Evolutionary conservation across 805 yeast species (phyloP), one percentile per base, ranked within the genome.

Genomic region (Candida sanyiensis): DNA sequence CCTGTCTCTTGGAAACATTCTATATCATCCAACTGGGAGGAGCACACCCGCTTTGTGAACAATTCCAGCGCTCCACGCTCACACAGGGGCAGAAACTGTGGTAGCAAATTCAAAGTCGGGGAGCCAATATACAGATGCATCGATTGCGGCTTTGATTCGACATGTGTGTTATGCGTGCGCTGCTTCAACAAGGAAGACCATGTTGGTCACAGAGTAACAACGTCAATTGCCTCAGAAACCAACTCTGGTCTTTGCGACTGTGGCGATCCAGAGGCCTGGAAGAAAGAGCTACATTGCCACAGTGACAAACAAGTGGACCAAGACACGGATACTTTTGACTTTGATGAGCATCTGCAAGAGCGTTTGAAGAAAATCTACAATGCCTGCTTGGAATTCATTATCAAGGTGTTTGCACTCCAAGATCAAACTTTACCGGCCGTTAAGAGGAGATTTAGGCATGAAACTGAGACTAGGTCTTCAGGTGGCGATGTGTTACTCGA

Each of bases 231-330:
- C 12, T 27, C 43, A 1, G 46, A 39, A 1, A 6, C 28, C 3
- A 53, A 51, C 34, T 38, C 5, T 39, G 85, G 89, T 17, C 41
- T 56, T 17, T 56, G 59, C 28, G 96, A 86, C 51, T 86, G 96
- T 57, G 95, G 96, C 7, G 95, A 87, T 52, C 78, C 83, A 0
- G 95, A 85, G 53, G 95, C 95, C 0, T 83, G 85, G 76, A 66
- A 65, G 10, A 51, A 36, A 3, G 59, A 61, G 6, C 21, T 83
- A 29, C 63, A 73, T 45, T 83, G 93, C 57, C 67, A 66, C 19
- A 63, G 70, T 38, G 45, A 47, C 13, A 27, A 16, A 21, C 52
- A 48, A 6, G 44, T 53, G 7, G 39, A 73, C 9, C 72, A 77
- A 0, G 56, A 50, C 1, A n/a, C n/a, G n/a, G n/a, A n/a, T 18